A percentile compares a stretch with the other conserved stretches of the same genome.
These are phyloP conservation scores for Trichoderma arundinaceum DNA, from an alignment of 2,329 filamentous ascomycete genomes.

Conservation along the genomic window DNA sequence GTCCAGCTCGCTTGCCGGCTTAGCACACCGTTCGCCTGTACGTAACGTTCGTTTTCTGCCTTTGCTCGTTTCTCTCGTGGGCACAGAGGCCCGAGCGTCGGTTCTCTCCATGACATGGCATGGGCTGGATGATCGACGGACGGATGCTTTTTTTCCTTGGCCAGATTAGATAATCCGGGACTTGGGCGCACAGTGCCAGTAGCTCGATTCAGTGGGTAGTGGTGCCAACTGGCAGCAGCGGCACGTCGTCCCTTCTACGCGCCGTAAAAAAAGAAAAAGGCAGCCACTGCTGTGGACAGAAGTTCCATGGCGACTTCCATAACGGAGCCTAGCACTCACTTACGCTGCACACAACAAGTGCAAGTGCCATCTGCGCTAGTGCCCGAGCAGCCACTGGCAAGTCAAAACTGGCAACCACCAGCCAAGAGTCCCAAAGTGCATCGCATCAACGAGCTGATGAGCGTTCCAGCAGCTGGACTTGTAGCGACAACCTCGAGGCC, in stretches of 20 bases:
- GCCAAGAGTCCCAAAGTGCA: too few species aligned
- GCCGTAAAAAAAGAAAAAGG: background rate
- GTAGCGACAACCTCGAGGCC: background rate
- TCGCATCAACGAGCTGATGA: too few species aligned
- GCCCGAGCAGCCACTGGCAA: slow-evolving; percentile 5
- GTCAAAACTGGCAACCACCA: background rate
- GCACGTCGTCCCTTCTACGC: too few species aligned
- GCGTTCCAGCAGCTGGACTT: background rate
- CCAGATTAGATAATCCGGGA: slow-evolving; percentile 24
- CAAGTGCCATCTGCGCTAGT: slow-evolving; percentile 25
- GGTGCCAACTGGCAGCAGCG: too few species aligned
- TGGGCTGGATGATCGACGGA: slow-evolving; percentile 22
- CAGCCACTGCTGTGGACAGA: slow-evolving; percentile 1
- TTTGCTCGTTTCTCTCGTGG: background rate
- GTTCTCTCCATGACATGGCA: slow-evolving; percentile 13
- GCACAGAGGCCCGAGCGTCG: slow-evolving; percentile 13
- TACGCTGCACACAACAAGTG: slow-evolving; percentile 1
- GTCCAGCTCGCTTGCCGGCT: slow-evolving; percentile 12
- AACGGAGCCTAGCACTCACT: slow-evolving; percentile 9
- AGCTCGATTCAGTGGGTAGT: too few species aligned
- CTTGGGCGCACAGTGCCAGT: background rate
- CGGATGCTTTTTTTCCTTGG: background rate
- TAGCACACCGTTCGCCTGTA: slow-evolving; percentile 1
- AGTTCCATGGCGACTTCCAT: slow-evolving; percentile 29
- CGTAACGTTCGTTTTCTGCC: background rate